Evolutionary conservation across 2,329 filamentous ascomycete genomes (phyloP), one percentile per base, ranked within the genome.

Genomic region (Dryadomyces quercus-mongolicae): DNA sequence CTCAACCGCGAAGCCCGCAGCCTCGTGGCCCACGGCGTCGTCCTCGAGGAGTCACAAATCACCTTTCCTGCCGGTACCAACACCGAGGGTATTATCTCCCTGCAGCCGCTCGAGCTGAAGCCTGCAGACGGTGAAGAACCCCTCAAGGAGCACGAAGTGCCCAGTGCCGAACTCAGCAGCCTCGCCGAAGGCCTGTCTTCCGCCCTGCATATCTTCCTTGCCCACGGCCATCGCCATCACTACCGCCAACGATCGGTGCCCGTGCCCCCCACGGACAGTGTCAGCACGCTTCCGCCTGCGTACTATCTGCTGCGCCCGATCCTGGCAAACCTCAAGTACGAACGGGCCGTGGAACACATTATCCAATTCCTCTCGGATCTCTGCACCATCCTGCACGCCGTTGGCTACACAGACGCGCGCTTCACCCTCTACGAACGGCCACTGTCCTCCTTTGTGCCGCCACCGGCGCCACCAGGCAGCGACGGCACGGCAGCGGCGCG

Each of bases 1-100:
- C 74, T 97, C 56, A 84, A 85, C 52, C 79, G 88, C 18, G 93
- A 98, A 68, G 83, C 86, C 0, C 84, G 90, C 16, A 76, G 77
- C 0, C 73, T 95, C 21, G 76, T 84, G 3, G 81, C 83, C 12
- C 83, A 87, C 57, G 81, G 84, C 10, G 84, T 96, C 13, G 77
- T 76, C 25, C 77, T 83, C 15, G 75, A 80, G 40, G 81, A 77
- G 15, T 71, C 78, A 25, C 69, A 74, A 3, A 73, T 89, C 45
- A 72, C 73, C 10, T 80, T 82, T 61, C 70, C 74, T 3, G 66
- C 81, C 1, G 72, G 75, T n/a, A 62, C 73, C 1, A 67, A 73
- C 3, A 74, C 76, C n/a, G 76, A 77, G 21, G 70, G 92, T 15
- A 69, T 82, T 2, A 68, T 96, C 21, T 82, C 88, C 56, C 75